These are phyloP conservation scores for Excoecaria cochinchinensis DNA, from an alignment of 345 rosid species.

Conservation along the genomic window DNA sequence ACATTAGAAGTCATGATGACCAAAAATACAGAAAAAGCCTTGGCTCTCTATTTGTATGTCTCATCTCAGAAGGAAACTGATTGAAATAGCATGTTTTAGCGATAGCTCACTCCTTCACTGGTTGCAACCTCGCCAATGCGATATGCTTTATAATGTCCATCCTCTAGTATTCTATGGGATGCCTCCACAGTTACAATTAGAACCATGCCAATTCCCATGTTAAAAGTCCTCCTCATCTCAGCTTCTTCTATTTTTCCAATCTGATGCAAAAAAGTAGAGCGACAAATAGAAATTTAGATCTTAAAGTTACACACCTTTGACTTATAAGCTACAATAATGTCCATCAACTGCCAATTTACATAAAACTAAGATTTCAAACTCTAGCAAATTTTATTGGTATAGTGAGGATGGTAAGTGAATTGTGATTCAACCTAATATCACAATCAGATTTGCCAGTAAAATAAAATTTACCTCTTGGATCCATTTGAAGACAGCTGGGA, in stretches of 20 bases:
- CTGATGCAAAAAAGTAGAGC: conserved; percentile 29
- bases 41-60: not conserved
- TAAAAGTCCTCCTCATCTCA: conserved; percentile 89
- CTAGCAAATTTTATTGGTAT: not conserved
- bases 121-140: conserved; percentile 68
- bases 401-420: not conserved
- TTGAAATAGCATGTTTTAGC: conserved; percentile 17
- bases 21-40: not conserved
- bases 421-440: not conserved
- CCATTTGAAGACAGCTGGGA: conserved; percentile 78
- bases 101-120: conserved; percentile 69
- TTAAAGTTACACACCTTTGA: not conserved
- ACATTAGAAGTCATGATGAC: not conserved
- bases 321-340: not conserved
- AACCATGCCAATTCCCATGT: conserved; percentile 96
- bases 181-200: conserved; percentile 64
- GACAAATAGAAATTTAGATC: not conserved
- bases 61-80: not conserved
- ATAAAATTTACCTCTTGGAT: conserved; percentile 67
- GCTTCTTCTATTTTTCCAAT: conserved; percentile 72
- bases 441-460: not conserved
- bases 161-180: conserved; percentile 48
- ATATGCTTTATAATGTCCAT: conserved; percentile 43
- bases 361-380: not conserved
- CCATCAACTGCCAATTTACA: not conserved